phyloP scores from a whole-genome alignment of 768 basidiomycete species.

The Piloderma croceum region DNA sequence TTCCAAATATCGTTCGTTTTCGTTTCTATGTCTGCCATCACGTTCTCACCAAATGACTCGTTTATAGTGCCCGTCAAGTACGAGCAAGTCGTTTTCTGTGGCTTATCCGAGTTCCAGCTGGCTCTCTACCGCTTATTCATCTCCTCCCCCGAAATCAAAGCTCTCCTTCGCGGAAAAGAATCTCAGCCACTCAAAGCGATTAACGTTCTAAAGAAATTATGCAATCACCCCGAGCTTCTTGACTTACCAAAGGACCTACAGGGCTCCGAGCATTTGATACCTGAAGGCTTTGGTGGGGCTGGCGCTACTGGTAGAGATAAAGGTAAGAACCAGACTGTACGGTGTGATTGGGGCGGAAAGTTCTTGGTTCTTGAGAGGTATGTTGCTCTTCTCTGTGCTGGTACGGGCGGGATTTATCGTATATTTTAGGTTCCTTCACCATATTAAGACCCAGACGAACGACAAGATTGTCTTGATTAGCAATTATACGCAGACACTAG shows the following conservation, averaged over 20 bases:
- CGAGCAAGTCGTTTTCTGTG: slow-evolving; percentile 95
- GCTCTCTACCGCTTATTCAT: slow-evolving; percentile 87
- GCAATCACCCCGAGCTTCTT: slow-evolving; percentile 91
- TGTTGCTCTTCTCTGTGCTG: slow-evolving; percentile 7
- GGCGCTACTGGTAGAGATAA: slow-evolving; percentile 34
- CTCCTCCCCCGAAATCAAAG: slow-evolving; percentile 87
- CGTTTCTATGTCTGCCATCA: neutral
- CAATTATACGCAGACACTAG: slow-evolving; percentile 94
- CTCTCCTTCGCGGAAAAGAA: slow-evolving; percentile 76
- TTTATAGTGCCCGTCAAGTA: slow-evolving; percentile 92
- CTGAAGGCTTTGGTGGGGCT: slow-evolving; percentile 71
- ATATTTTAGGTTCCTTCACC: slow-evolving; percentile 70
- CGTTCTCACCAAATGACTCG: slow-evolving; percentile 8
- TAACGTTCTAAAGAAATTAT: slow-evolving; percentile 89
- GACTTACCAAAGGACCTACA: slow-evolving; percentile 78
- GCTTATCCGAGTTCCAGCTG: slow-evolving; percentile 76
- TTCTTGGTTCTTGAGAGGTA: slow-evolving; percentile 91
- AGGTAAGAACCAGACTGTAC: slow-evolving; percentile 43
- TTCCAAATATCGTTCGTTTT: slow-evolving; percentile 82
- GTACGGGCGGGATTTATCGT: neutral
- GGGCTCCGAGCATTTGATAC: slow-evolving; percentile 77
- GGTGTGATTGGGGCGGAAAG: slow-evolving; percentile 86
- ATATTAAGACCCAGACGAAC: slow-evolving; percentile 70
- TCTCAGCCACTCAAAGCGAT: slow-evolving; percentile 97
- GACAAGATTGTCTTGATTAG: slow-evolving; percentile 97